phyloP scores from a whole-genome alignment of 345 rosid species.

The Euphorbia pulcherrima region DNA sequence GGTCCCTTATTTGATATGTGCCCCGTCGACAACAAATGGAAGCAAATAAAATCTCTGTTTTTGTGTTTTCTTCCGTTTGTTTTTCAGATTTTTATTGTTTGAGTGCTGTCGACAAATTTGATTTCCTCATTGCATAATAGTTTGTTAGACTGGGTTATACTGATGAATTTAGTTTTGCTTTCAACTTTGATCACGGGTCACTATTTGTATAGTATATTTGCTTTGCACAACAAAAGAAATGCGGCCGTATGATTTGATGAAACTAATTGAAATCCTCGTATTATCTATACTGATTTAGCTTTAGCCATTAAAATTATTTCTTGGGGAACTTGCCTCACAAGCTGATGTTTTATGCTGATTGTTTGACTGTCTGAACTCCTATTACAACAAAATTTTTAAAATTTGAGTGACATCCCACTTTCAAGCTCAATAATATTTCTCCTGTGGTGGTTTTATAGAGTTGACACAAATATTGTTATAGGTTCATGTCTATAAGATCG shows the following conservation, averaged over 20 bases:
- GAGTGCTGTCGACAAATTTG: background rate
- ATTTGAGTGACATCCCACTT: background rate
- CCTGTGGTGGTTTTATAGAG: background rate
- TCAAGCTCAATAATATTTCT: background rate
- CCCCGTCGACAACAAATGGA: background rate
- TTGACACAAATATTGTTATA: too few relatives aligned
- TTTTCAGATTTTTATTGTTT: background rate
- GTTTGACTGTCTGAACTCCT: background rate
- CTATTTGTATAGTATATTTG: background rate
- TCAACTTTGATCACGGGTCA: background rate
- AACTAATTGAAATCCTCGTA: background rate
- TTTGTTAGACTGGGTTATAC: background rate
- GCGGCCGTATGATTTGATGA: background rate
- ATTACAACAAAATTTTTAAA: background rate
- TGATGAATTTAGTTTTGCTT: background rate
- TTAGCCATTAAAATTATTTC: background rate
- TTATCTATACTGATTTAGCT: background rate
- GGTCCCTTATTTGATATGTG: background rate
- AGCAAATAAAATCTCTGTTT: too few relatives aligned
- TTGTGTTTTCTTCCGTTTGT: background rate
- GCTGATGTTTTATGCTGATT: background rate
- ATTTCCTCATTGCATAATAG: background rate
- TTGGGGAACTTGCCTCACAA: background rate
- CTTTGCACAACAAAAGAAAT: background rate
- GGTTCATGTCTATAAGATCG: background rate